Evolutionary conservation across 495 filamentous ascomycete genomes (phyloP).

Genomic region (Xylaria sp.): DNA sequence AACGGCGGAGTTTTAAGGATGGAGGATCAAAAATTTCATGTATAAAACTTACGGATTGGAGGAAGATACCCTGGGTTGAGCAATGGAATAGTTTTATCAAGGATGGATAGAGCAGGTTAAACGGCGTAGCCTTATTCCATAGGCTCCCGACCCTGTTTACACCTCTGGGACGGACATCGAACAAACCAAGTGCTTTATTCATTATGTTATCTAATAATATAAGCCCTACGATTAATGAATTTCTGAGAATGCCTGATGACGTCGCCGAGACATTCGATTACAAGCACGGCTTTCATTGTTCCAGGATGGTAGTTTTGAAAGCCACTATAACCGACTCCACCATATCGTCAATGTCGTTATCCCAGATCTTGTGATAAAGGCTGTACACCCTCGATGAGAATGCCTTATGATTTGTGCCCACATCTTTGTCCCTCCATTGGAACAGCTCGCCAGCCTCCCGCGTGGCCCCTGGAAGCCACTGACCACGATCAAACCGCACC

Average conservation of each 20-base stretch:
- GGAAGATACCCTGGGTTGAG: not conserved
- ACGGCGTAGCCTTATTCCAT: not conserved
- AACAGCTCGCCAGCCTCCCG: constrained; percentile 48
- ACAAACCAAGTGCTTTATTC: not conserved
- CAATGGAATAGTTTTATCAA: constrained; percentile 7
- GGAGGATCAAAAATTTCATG: not conserved
- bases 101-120: not conserved
- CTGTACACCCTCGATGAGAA: constrained; percentile 41
- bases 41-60: not conserved
- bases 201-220: not conserved
- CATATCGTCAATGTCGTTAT: constrained; percentile 48
- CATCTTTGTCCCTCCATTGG: constrained; percentile 45
- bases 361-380: constrained; percentile 49
- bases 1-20: not conserved
- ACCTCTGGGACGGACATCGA: not conserved
- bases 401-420: constrained; percentile 37
- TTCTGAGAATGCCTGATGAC: not conserved
- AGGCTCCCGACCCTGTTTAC: not conserved
- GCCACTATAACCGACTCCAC: constrained; percentile 27
- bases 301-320: constrained; percentile 11
- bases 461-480: constrained; percentile 46
- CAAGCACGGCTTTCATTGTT: not conserved
- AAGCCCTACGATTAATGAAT: not conserved
- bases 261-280: not conserved
- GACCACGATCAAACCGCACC: constrained; percentile 45